Conservation (phyloP, 2,329 filamentous ascomycete species). For the Aspergillus proliferans region DNA sequence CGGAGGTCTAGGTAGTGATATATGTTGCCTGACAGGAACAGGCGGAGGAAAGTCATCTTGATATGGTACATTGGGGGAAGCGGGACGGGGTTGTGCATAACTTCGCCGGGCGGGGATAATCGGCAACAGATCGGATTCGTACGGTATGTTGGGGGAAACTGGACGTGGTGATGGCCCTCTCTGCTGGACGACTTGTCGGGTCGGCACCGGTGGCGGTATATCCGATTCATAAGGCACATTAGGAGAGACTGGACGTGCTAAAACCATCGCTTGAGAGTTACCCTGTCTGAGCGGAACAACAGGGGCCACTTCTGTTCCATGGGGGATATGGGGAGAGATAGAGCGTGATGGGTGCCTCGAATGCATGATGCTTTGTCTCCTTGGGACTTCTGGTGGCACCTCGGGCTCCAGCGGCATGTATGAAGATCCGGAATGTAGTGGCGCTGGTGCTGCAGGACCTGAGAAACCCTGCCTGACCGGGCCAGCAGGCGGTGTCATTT, state of each 20-base stretch:
- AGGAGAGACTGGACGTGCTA: slow-evolving; percentile 17
- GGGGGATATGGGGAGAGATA: background rate
- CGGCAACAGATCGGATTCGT: slow-evolving; percentile 10
- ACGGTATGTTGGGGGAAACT: slow-evolving; percentile 13
- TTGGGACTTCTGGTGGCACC: background rate
- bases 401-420: background rate
- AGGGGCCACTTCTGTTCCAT: background rate
- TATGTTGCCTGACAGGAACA: slow-evolving; percentile 8
- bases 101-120: slow-evolving; percentile 12
- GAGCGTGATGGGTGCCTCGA: background rate
- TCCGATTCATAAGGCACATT: slow-evolving; percentile 1
- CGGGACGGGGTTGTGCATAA: background rate
- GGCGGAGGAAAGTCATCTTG: slow-evolving; percentile 6
- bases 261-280: slow-evolving; percentile 19
- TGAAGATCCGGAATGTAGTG: background rate
- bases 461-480: background rate
- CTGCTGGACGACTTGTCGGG: slow-evolving; percentile 7
- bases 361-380: background rate
- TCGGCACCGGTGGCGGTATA: slow-evolving; percentile 10
- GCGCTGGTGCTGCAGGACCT: background rate
- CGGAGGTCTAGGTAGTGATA: slow-evolving; percentile 6
- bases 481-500: background rate
- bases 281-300: background rate
- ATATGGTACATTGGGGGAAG: background rate
- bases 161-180: slow-evolving; percentile 22